These are phyloP conservation scores for Trametes pubescens DNA, from an alignment of 1,284 basidiomycete genomes.

Conservation along the genomic window DNA sequence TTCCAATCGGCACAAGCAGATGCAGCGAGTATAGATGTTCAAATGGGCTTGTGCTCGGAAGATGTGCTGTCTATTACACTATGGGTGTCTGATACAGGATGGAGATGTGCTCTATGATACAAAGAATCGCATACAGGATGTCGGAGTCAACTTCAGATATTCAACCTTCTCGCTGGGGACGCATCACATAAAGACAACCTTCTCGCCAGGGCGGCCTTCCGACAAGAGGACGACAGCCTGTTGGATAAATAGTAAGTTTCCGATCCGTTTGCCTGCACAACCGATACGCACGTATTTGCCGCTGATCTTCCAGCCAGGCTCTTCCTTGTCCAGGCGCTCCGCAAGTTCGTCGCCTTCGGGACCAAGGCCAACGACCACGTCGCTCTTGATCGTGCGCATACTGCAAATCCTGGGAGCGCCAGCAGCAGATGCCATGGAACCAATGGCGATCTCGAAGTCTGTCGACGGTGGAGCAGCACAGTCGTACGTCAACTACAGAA, in stretches of 20 bases:
- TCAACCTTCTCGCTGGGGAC: no score
- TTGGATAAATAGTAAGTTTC: constrained; percentile 11
- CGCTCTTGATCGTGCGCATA: constrained; percentile 89
- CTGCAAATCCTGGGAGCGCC: constrained; percentile 91
- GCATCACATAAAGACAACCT: constrained; percentile 73
- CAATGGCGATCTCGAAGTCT: constrained; percentile 92
- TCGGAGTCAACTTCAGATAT: not conserved
- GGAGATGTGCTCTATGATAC: not conserved
- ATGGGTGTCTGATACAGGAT: not conserved
- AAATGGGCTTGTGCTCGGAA: not conserved
- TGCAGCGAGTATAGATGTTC: no score
- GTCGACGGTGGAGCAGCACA: constrained; percentile 93
- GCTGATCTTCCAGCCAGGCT: constrained; percentile 97
- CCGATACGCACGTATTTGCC: constrained; percentile 85
- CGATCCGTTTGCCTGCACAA: not conserved
- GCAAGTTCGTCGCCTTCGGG: constrained; percentile 77
- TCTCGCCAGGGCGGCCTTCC: constrained; percentile 85
- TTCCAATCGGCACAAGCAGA: not conserved
- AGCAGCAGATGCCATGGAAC: constrained; percentile 88
- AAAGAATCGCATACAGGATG: not conserved
- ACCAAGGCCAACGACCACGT: constrained; percentile 79
- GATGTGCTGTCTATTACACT: not conserved
- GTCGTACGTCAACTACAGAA: constrained; percentile 78
- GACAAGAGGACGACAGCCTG: constrained; percentile 88
- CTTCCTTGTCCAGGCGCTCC: constrained; percentile 84